Evolutionary conservation across 2,329 filamentous ascomycete genomes (phyloP).

Genomic region (Ceratocystis albifundus): DNA sequence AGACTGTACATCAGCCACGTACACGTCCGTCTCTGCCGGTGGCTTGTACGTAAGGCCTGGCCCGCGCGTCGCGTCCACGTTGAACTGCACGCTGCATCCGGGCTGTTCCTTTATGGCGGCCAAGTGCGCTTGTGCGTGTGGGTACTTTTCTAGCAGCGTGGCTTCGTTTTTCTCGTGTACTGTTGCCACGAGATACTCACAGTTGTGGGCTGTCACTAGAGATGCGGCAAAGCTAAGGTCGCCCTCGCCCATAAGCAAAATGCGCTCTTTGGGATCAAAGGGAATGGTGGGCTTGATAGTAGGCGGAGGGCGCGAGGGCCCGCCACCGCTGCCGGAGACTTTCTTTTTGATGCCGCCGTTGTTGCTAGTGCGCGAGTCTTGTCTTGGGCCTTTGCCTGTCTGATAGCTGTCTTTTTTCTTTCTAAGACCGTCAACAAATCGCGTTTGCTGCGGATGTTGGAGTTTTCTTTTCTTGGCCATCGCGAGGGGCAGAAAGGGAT

Average conservation of each 20-base stretch:
- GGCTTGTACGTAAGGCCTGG: conserved; percentile 34
- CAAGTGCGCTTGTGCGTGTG: conserved; percentile 52
- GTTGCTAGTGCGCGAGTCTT: background rate
- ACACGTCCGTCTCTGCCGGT: conserved; percentile 27
- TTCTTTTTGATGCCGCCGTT: conserved; percentile 24
- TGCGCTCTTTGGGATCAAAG: conserved; percentile 53
- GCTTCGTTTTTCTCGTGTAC: conserved; percentile 48
- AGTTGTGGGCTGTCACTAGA: conserved; percentile 54
- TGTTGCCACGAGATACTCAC: conserved; percentile 56
- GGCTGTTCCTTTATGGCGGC: conserved; percentile 34
- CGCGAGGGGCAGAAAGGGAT: background rate
- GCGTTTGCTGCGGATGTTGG: conserved; percentile 24
- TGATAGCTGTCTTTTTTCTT: conserved; percentile 18
- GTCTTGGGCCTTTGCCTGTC: conserved; percentile 7
- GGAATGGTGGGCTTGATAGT: conserved; percentile 43
- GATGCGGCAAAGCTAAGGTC: conserved; percentile 68
- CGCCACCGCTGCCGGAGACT: conserved; percentile 23
- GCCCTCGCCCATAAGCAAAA: conserved; percentile 68
- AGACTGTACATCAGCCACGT: conserved; percentile 11
- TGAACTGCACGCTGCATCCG: conserved; percentile 42
- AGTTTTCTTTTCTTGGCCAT: conserved; percentile 39
- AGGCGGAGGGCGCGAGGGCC: conserved; percentile 15
- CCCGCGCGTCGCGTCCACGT: conserved; percentile 56
- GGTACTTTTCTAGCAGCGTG: conserved; percentile 61
- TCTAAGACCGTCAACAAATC: conserved; percentile 20